A percentile compares a stretch with the other conserved stretches of the same genome.
Conservation (phyloP, 768 basidiomycete species). For the Rubroboletus pulcherrimus region DNA sequence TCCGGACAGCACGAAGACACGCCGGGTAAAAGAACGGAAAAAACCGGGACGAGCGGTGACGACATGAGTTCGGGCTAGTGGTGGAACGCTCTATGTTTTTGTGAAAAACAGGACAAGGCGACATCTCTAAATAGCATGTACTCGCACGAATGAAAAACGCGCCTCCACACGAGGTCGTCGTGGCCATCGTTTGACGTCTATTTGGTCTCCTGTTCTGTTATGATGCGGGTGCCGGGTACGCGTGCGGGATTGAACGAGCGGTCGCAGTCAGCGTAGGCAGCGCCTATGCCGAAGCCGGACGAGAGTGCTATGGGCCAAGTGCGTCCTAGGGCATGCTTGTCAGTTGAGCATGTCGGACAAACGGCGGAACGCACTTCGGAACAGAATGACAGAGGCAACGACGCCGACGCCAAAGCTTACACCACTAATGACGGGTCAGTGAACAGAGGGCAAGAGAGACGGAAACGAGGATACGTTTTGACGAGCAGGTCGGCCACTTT, state of each 20-base stretch:
- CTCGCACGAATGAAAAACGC: background rate
- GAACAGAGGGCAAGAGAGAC: background rate
- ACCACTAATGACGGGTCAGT: slow-evolving; percentile 47
- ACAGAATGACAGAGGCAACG: slow-evolving; percentile 84
- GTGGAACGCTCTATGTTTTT: slow-evolving; percentile 11
- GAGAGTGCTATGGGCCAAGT: slow-evolving; percentile 88
- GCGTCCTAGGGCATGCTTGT: slow-evolving; percentile 55
- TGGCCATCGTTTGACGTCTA: slow-evolving; percentile 2
- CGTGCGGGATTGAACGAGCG: slow-evolving; percentile 89
- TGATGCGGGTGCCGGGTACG: slow-evolving; percentile 77
- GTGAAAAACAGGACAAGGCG: background rate
- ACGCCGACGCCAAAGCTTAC: slow-evolving; percentile 89
- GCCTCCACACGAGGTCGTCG: background rate
- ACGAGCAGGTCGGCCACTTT: slow-evolving; percentile 76
- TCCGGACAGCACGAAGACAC: slow-evolving; percentile 9
- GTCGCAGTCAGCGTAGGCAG: slow-evolving; percentile 90
- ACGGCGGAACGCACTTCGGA: slow-evolving; percentile 66
- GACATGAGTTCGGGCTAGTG: slow-evolving; percentile 2
- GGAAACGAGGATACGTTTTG: slow-evolving; percentile 60
- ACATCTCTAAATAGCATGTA: slow-evolving; percentile 26
- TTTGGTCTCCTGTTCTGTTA: slow-evolving; percentile 38
- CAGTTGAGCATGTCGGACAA: slow-evolving; percentile 1
- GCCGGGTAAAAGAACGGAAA: slow-evolving; percentile 7
- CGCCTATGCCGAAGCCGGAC: slow-evolving; percentile 83
- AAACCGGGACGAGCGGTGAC: slow-evolving; percentile 15